Evolutionary conservation across 805 yeast genomes (phyloP).

Genomic region (Priceomyces castillae): DNA sequence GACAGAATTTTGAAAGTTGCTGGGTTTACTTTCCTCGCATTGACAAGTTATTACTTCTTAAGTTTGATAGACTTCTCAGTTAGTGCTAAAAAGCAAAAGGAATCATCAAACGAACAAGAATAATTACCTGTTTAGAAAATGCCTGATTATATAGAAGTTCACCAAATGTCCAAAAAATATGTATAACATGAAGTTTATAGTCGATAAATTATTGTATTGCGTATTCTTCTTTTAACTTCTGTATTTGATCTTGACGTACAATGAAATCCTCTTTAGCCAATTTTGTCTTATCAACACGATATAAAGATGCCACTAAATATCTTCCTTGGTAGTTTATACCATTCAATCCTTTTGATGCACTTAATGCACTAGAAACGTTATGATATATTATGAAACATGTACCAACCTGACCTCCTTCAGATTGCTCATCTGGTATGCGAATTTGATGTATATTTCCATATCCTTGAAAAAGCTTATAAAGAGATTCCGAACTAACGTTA

Average conservation of each 20-base stretch:
- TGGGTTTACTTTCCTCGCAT: constrained; percentile 56
- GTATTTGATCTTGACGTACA: constrained; percentile 25
- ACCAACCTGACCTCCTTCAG: constrained; percentile 47
- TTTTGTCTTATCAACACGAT: constrained; percentile 41
- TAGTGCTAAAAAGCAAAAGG: constrained; percentile 9
- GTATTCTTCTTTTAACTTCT: constrained; percentile 16
- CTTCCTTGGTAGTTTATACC: constrained; percentile 61
- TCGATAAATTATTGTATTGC: constrained; percentile 2
- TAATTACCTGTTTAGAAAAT: not conserved
- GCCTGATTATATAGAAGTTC: constrained; percentile 3
- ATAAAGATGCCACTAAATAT: constrained; percentile 52
- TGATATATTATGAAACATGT: constrained; percentile 56
- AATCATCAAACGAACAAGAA: not conserved
- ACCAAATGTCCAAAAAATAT: not conserved
- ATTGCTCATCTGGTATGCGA: constrained; percentile 29
- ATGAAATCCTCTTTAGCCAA: constrained; percentile 25
- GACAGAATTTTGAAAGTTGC: constrained; percentile 68
- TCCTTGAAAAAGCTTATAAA: constrained; percentile 52
- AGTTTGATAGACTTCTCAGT: constrained; percentile 35
- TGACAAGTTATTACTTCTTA: constrained; percentile 51
- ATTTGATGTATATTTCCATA: constrained; percentile 58
- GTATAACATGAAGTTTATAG: not conserved
- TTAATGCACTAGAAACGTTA: constrained; percentile 45
- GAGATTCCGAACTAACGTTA: constrained; percentile 41
- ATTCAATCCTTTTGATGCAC: constrained; percentile 53